Evolutionary conservation across 257 asterid genomes (phyloP).

Genomic region (Nicotiana obtusifolia): DNA sequence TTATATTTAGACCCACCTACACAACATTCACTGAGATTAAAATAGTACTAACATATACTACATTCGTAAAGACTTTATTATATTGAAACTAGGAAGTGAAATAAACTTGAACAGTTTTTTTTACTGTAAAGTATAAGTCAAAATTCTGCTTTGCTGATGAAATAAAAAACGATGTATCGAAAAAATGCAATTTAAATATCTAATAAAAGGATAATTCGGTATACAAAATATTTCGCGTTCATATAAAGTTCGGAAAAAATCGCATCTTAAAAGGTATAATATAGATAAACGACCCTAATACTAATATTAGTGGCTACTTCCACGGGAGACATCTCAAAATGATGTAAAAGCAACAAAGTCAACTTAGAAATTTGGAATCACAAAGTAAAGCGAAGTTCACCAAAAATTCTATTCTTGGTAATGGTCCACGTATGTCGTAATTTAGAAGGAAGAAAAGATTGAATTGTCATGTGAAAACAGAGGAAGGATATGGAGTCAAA

Average conservation of each 20-base stretch:
- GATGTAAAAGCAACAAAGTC: no score
- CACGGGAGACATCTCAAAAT: no score
- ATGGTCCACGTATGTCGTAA: not conserved
- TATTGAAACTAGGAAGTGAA: not conserved
- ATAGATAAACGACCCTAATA: no score
- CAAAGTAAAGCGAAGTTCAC: not conserved
- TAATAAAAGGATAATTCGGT: no score
- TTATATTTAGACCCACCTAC: not conserved
- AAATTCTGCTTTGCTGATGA: not conserved
- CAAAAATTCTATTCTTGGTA: not conserved
- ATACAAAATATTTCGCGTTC: no score
- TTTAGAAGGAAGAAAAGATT: not conserved
- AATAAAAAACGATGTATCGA: not conserved
- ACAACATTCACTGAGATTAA: not conserved
- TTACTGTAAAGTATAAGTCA: not conserved
- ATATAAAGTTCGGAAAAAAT: rapidly evolving
- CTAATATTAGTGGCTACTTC: no score
- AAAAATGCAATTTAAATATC: not conserved
- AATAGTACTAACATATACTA: not conserved
- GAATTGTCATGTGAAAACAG: not conserved
- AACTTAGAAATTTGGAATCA: no score
- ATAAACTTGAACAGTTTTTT: not conserved
- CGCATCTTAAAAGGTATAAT: no score
- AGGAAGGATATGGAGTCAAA: not conserved
- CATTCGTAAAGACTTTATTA: not conserved